phyloP scores from a whole-genome alignment of 352 stramenopile species.

The Phytophthora palmivora region DNA sequence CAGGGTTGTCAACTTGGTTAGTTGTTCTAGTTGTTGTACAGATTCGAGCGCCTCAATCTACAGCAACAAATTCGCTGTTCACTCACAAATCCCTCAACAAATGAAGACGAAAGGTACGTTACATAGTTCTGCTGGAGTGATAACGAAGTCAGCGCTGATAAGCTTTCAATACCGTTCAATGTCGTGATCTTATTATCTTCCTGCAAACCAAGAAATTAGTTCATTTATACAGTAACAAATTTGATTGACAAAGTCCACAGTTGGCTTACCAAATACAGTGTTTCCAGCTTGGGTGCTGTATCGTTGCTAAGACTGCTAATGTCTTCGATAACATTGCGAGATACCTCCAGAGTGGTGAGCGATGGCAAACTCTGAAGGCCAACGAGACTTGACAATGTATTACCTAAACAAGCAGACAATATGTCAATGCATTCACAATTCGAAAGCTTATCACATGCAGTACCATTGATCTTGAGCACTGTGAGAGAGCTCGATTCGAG shows the following conservation, averaged over 20 bases:
- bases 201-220: constrained; percentile 26
- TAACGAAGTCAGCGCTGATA: constrained; percentile 52
- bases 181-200: constrained; percentile 75
- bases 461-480: constrained; percentile 72
- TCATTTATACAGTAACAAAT: neutral
- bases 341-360: constrained; percentile 63
- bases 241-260: neutral
- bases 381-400: constrained; percentile 54
- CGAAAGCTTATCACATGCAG: neutral
- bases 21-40: constrained; percentile 50
- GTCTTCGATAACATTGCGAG: constrained; percentile 58
- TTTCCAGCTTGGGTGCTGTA: constrained; percentile 51
- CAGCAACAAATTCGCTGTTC: neutral
- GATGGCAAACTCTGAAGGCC: constrained; percentile 55
- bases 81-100: neutral
- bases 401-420: constrained; percentile 34
- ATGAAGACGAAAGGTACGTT: neutral
- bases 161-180: constrained; percentile 58
- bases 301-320: constrained; percentile 49
- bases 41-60: constrained; percentile 64
- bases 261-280: constrained; percentile 54
- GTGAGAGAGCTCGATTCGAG: constrained; percentile 56
- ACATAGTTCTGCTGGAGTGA: constrained; percentile 73
- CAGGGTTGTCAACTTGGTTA: constrained; percentile 53
- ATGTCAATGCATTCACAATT: neutral